Percentiles rank a stretch among this genome's conserved stretches.
phyloP scores from a whole-genome alignment of 1,139 yeast species.

The Wickerhamomyces sp. region DNA sequence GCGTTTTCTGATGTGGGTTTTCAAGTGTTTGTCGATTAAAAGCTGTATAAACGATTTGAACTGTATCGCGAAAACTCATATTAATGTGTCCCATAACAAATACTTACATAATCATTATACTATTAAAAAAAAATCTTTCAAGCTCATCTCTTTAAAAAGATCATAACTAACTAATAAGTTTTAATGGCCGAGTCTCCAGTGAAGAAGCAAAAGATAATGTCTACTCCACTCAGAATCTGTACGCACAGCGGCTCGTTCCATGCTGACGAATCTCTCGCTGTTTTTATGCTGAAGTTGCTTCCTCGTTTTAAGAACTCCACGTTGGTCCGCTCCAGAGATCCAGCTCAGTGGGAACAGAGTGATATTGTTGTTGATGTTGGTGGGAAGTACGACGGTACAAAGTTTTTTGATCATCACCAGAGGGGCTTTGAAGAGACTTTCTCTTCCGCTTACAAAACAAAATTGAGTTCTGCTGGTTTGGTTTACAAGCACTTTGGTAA shows the following conservation, averaged over 20 bases:
- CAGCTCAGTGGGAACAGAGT: slow-evolving; percentile 76
- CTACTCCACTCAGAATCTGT: slow-evolving; percentile 48
- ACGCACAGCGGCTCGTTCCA: slow-evolving; percentile 96
- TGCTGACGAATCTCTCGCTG: slow-evolving; percentile 97
- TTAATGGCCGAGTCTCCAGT: slow-evolving; percentile 3
- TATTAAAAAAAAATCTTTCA: no score
- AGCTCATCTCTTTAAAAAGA: no score
- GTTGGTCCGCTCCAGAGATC: slow-evolving; percentile 79
- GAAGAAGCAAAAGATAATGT: slow-evolving; percentile 21
- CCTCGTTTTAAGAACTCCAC: slow-evolving; percentile 66
- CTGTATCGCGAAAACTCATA: no score
- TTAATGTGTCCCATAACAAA: no score
- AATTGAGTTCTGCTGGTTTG: slow-evolving; percentile 90
- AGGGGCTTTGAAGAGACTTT: slow-evolving; percentile 70
- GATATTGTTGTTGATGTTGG: slow-evolving; percentile 94
- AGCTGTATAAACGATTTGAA: no score
- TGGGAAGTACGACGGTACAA: slow-evolving; percentile 85
- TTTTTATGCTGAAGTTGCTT: slow-evolving; percentile 70
- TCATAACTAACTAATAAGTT: neutral
- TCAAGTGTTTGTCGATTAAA: no score
- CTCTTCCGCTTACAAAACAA: slow-evolving; percentile 57
- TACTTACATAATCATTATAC: no score
- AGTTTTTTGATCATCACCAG: slow-evolving; percentile 95
- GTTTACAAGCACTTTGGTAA: slow-evolving; percentile 91
- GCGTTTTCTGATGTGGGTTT: no score